These are phyloP conservation scores for Chaetothyriales sp. DNA, from an alignment of 2,329 filamentous ascomycete genomes.

Conservation along the genomic window DNA sequence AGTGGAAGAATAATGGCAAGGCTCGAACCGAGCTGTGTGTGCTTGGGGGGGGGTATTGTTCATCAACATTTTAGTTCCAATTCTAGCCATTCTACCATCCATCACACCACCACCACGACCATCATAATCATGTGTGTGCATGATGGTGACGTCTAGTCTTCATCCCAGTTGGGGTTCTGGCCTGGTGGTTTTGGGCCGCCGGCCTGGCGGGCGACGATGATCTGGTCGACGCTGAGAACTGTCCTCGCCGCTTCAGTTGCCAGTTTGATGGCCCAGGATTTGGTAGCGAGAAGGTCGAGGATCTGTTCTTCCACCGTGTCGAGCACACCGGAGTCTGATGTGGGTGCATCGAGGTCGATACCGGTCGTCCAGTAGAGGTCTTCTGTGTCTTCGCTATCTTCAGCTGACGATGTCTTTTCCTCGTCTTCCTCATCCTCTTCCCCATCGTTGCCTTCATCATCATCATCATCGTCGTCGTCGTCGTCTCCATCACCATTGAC, in stretches of 20 bases:
- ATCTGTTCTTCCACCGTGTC: conserved; percentile 82
- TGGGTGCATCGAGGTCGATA: conserved; percentile 83
- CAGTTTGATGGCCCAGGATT: conserved; percentile 93
- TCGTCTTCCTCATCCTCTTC: conserved; percentile 14
- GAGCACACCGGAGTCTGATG: conserved; percentile 56
- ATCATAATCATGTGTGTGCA: too few species aligned
- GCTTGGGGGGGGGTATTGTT: too few species aligned
- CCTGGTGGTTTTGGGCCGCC: conserved; percentile 93
- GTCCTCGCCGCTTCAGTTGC: conserved; percentile 90
- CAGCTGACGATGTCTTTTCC: conserved; percentile 23
- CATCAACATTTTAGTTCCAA: too few species aligned
- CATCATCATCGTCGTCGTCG: conserved; percentile 13
- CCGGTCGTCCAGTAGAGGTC: conserved; percentile 79
- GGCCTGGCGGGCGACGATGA: conserved; percentile 93
- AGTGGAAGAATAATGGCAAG: too few species aligned
- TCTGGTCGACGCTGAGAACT: conserved; percentile 92
- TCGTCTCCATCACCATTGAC: conserved; percentile 12
- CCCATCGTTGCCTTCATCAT: conserved; percentile 13
- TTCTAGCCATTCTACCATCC: not conserved
- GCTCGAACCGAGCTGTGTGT: too few species aligned
- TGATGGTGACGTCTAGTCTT: conserved; percentile 42
- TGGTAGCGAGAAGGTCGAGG: conserved; percentile 77
- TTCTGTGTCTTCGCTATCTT: conserved; percentile 38
- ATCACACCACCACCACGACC: too few species aligned
- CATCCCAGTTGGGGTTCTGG: conserved; percentile 69